These are phyloP conservation scores for Orbilia quercus DNA, from an alignment of 2,329 filamentous ascomycete genomes.

Conservation along the genomic window DNA sequence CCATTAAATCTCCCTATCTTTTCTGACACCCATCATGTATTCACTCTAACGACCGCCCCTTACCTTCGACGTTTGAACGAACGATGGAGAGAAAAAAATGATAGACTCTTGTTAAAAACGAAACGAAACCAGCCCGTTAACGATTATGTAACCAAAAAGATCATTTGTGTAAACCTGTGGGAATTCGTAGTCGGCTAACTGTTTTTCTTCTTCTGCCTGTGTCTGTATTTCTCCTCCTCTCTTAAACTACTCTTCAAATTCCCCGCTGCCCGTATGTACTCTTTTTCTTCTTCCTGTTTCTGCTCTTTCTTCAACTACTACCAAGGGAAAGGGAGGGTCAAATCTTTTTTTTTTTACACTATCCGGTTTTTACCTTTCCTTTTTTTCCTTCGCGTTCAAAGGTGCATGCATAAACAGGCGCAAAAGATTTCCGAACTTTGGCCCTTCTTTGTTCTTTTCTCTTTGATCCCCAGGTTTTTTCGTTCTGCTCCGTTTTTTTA, in stretches of 20 bases:
- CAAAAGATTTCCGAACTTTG: slow-evolving; percentile 54
- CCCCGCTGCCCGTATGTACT: not conserved
- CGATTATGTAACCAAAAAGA: slow-evolving; percentile 43
- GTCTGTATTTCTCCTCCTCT: not conserved
- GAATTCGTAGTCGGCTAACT: slow-evolving; percentile 13
- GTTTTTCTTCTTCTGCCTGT: slow-evolving; percentile 9
- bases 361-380: slow-evolving; percentile 25
- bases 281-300: slow-evolving; percentile 2
- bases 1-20: slow-evolving; percentile 31
- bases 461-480: not conserved
- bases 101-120: slow-evolving; percentile 41
- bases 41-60: slow-evolving; percentile 36
- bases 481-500: slow-evolving; percentile 3
- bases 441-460: slow-evolving; percentile 16
- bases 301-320: not conserved
- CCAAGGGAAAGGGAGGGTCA: slow-evolving; percentile 10
- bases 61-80: slow-evolving; percentile 21
- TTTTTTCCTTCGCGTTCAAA: slow-evolving; percentile 36
- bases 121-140: slow-evolving; percentile 19
- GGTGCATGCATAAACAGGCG: slow-evolving; percentile 57
- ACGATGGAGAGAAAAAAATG: slow-evolving; percentile 40
- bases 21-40: slow-evolving; percentile 32
- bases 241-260: slow-evolving; percentile 2
- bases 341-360: slow-evolving; percentile 3
- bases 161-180: slow-evolving; percentile 35